Evolutionary conservation across 176 grass and related monocot genomes (phyloP), one percentile per base, ranked within the genome.

Genomic region (Alloteropsis semialata): DNA sequence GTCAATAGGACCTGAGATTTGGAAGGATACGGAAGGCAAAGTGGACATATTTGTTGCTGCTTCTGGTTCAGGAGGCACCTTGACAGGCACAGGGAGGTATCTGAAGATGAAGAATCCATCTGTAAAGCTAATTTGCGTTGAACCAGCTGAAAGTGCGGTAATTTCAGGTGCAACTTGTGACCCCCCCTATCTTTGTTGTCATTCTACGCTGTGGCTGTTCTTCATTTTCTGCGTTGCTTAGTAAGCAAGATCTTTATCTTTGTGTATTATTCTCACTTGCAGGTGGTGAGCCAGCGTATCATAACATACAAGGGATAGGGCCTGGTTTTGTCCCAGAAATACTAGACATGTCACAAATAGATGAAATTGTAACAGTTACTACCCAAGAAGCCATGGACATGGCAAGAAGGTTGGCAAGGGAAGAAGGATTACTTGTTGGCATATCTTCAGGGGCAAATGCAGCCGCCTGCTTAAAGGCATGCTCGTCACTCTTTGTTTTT

Each of bases 361-460:
- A 94, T 81, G 90, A 94, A 53, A 59, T 89, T 13, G 24, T 94
- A 69, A 89, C 88, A 24, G 84, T 97, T 10, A 76, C 88, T 29
- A 65, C 90, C 18, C 63, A 94, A 81, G 95, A 94, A 84, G 80
- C 95, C 32, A 98, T 98, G 88, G 78, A 41, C 46, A 83, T 79
- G 74, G 90, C 92, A 5, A 98, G 86, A 74, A 95, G 95, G 66
- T 65, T 98, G 81, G 92, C 92, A 36, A 82, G 38, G 59, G 92
- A 98, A 89, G 95, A 97, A 94, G 95, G 90, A 5, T 76, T 94
- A 42, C 95, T 94, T 25, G 92, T 88, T 53, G 95, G 92, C 10
- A 93, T 98, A 81, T 98, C 92, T 81, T 98, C 92, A 62, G 92
- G 95, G 36, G 92, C 90, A 42, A 92, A 92, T 80, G 85, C 90